Conservation (phyloP, 257 asterid species). For the Solanum ossicruentum region DNA sequence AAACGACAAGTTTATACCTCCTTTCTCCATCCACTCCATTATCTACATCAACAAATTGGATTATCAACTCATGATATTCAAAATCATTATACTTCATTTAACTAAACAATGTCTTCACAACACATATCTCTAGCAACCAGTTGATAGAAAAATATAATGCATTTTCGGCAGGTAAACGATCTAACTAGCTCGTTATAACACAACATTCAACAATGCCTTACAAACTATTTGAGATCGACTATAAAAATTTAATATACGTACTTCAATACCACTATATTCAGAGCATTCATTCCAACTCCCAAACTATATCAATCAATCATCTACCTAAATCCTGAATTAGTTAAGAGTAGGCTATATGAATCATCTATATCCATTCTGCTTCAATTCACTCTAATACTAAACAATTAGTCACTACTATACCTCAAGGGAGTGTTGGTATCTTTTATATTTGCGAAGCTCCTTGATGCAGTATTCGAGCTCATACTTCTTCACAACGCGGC, state of each 20-base stretch:
- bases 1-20: constrained; percentile 27
- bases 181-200: not conserved
- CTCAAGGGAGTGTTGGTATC: constrained; percentile 62
- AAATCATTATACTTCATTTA: not conserved
- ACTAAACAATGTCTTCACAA: not conserved
- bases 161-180: not conserved
- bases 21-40: constrained; percentile 70
- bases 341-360: not conserved
- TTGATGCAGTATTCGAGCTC: constrained; percentile 38
- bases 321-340: not conserved
- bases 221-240: not conserved
- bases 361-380: not conserved
- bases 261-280: not conserved
- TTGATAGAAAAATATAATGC: not conserved
- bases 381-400: not conserved
- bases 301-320: not conserved
- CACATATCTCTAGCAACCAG: not conserved
- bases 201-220: not conserved
- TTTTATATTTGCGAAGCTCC: constrained; percentile 50
- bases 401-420: constrained; percentile 6
- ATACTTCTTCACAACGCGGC: constrained; percentile 22
- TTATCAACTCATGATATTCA: not conserved
- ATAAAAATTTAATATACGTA: not conserved
- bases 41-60: constrained; percentile 30
- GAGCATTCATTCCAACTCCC: not conserved